These are phyloP conservation scores for Coniochaeta ligniaria DNA, from an alignment of 2,329 filamentous ascomycete genomes.

Conservation along the genomic window DNA sequence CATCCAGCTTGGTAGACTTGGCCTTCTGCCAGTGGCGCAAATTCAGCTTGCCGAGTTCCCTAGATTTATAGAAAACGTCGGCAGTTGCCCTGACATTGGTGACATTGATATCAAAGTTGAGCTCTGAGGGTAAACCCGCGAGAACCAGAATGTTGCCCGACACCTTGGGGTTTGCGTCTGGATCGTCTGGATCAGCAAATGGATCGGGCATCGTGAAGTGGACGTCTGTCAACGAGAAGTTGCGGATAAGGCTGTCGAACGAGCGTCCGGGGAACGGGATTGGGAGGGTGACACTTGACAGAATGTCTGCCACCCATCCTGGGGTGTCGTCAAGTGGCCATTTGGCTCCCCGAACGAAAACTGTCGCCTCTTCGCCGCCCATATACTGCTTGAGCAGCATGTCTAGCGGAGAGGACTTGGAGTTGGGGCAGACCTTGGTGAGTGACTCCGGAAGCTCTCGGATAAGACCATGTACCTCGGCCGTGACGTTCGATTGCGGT, in stretches of 20 bases:
- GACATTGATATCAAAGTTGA: conserved; percentile 80
- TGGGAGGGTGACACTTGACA: conserved; percentile 76
- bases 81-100: conserved; percentile 68
- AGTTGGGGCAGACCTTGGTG: conserved; percentile 66
- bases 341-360: conserved; percentile 77
- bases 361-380: conserved; percentile 66
- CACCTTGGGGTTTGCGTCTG: conserved; percentile 67
- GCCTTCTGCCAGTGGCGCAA: conserved; percentile 77
- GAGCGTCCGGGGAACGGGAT: conserved; percentile 76
- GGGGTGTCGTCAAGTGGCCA: conserved; percentile 62
- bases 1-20: conserved; percentile 65
- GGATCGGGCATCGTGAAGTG: conserved; percentile 81
- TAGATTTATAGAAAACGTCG: conserved; percentile 70
- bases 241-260: conserved; percentile 76
- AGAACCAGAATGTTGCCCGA: conserved; percentile 78
- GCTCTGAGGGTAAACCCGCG: conserved; percentile 71
- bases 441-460: conserved; percentile 67
- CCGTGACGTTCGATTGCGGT: conserved; percentile 59
- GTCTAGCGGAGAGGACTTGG: conserved; percentile 76
- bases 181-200: conserved; percentile 66
- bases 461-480: conserved; percentile 66
- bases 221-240: conserved; percentile 80
- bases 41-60: conserved; percentile 75
- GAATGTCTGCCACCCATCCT: conserved; percentile 71
- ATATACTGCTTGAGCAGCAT: conserved; percentile 74